Percentiles rank a stretch among this genome's conserved stretches.
Evolutionary conservation across 768 basidiomycete genomes (phyloP).

Genomic region (Tylopilus balloui): DNA sequence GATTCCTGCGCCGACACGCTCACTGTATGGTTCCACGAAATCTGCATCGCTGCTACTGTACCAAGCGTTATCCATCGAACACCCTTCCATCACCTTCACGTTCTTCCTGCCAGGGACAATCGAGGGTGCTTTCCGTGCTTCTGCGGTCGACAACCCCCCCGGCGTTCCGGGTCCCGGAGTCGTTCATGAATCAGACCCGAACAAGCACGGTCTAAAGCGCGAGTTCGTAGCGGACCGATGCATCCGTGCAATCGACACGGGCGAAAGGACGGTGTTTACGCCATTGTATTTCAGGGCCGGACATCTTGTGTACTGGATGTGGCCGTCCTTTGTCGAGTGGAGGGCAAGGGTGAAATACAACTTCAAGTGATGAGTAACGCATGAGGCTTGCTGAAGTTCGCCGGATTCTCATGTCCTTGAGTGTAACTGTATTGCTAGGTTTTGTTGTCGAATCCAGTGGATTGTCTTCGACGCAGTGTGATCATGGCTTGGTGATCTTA

Average conservation of each 20-base stretch:
- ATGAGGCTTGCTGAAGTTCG: neutral
- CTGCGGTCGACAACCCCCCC: constrained; percentile 60
- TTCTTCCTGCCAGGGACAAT: constrained; percentile 65
- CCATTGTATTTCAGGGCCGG: constrained; percentile 45
- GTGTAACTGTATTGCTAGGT: neutral
- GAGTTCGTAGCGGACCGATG: constrained; percentile 57
- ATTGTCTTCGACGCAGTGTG: too few relatives aligned
- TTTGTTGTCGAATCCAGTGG: neutral
- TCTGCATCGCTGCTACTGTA: constrained; percentile 73
- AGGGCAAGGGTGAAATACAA: constrained; percentile 63
- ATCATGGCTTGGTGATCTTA: neutral
- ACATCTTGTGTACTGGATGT: constrained; percentile 62
- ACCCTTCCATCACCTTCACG: constrained; percentile 62
- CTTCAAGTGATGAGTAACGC: constrained; percentile 32
- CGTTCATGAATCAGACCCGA: constrained; percentile 46
- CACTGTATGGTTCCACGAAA: constrained; percentile 83
- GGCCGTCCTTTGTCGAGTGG: constrained; percentile 54
- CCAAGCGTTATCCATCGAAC: constrained; percentile 76
- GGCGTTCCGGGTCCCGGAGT: constrained; percentile 28
- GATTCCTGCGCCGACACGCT: constrained; percentile 81
- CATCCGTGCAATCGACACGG: constrained; percentile 54
- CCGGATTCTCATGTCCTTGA: neutral
- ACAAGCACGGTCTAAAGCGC: constrained; percentile 53
- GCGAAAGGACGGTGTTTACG: constrained; percentile 56
- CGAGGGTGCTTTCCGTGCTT: constrained; percentile 73